A percentile compares a stretch with the other conserved stretches of the same genome.
These are phyloP conservation scores for Colletotrichum chlorophyti DNA, from an alignment of 2,329 filamentous ascomycete species.

Conservation along the genomic window DNA sequence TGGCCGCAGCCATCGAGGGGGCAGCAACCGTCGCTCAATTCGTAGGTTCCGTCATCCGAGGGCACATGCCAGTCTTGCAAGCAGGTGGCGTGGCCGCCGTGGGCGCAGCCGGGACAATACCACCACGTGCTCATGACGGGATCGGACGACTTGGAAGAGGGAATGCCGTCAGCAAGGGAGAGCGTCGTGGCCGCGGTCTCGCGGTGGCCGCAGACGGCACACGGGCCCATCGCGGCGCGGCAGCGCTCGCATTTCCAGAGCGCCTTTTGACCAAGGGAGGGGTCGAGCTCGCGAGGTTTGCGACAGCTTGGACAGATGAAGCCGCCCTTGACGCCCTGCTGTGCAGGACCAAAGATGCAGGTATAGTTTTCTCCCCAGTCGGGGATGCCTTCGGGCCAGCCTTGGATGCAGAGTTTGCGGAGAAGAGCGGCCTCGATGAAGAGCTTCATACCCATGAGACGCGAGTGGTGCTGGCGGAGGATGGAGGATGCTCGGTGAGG, in stretches of 20 bases:
- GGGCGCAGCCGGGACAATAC: conserved; percentile 68
- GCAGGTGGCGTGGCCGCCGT: conserved; percentile 68
- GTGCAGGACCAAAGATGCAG: conserved; percentile 59
- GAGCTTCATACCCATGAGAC: conserved; percentile 64
- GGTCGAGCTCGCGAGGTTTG: conserved; percentile 62
- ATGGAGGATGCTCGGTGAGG: conserved; percentile 61
- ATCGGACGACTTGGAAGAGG: conserved; percentile 27
- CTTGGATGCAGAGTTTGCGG: conserved; percentile 65
- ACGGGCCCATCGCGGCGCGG: conserved; percentile 57
- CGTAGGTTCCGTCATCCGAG: conserved; percentile 32
- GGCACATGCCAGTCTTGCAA: conserved; percentile 65
- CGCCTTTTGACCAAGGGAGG: conserved; percentile 47
- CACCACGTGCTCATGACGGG: conserved; percentile 60
- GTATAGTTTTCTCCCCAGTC: conserved; percentile 63
- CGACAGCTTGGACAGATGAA: conserved; percentile 63
- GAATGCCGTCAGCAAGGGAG: conserved; percentile 9
- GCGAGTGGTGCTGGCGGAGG: conserved; percentile 64
- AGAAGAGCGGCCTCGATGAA: conserved; percentile 67
- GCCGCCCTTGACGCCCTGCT: conserved; percentile 60
- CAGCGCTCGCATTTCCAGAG: conserved; percentile 69
- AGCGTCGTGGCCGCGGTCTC: conserved; percentile 50
- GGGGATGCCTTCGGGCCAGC: conserved; percentile 59
- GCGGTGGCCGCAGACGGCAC: conserved; percentile 64
- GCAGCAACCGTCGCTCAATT: conserved; percentile 62
- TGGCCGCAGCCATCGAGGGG: conserved; percentile 71